phyloP scores from a whole-genome alignment of 2,329 filamentous ascomycete species.

The Fonsecaea nubica region DNA sequence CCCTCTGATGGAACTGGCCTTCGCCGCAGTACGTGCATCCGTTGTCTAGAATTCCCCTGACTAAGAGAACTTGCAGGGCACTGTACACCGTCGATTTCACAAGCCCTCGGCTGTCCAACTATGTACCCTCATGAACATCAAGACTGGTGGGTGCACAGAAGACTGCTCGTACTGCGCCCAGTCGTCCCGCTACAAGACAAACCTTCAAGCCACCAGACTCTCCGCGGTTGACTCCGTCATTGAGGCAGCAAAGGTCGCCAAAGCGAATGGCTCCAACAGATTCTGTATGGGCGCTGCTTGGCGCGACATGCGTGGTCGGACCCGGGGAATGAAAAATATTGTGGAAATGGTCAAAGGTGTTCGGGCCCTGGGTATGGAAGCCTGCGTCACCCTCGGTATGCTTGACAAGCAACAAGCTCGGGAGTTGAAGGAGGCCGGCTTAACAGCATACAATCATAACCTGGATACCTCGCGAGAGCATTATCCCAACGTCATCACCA shows the following conservation, averaged over 20 bases:
- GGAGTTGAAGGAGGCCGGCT: constrained; percentile 80
- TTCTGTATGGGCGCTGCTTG: constrained; percentile 97
- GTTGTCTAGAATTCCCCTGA: not conserved
- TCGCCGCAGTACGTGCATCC: constrained; percentile 67
- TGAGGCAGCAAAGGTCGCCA: constrained; percentile 75
- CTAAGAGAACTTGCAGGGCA: constrained; percentile 60
- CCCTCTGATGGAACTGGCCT: constrained; percentile 78
- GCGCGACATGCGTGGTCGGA: constrained; percentile 91
- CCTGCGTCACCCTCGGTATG: constrained; percentile 93
- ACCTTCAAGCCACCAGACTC: constrained; percentile 79
- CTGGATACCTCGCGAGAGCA: constrained; percentile 86
- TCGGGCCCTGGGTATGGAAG: constrained; percentile 82
- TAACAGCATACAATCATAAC: constrained; percentile 95
- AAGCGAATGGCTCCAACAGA: constrained; percentile 82
- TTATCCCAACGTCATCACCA: constrained; percentile 85
- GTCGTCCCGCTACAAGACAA: constrained; percentile 79
- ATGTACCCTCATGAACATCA: constrained; percentile 96
- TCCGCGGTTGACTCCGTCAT: constrained; percentile 78
- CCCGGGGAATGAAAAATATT: constrained; percentile 81
- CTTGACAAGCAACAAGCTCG: constrained; percentile 80
- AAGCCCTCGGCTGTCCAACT: constrained; percentile 83
- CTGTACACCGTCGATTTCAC: constrained; percentile 84
- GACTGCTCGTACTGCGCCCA: constrained; percentile 94
- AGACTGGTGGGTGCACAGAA: constrained; percentile 88
- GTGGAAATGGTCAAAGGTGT: constrained; percentile 86